Conservation (phyloP, 768 basidiomycete genomes). For the Trametes punicea region DNA sequence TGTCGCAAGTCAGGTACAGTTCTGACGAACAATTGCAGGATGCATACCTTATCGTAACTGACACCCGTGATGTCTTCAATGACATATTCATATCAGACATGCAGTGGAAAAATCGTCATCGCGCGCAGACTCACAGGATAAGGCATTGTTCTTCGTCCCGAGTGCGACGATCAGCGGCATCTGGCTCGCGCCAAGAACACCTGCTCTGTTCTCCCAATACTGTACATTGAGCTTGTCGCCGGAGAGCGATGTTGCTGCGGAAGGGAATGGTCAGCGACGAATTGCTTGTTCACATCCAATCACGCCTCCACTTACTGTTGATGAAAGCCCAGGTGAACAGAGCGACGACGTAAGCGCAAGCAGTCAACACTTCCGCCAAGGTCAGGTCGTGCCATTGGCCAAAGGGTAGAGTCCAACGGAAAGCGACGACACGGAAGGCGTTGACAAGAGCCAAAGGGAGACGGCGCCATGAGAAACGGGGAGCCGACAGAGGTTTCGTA, state of each 20-base stretch:
- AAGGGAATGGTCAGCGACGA: background rate
- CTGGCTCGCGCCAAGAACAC: slow-evolving; percentile 44
- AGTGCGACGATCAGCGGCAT: slow-evolving; percentile 54
- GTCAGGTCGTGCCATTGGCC: slow-evolving; percentile 32
- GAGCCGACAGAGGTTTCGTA: background rate
- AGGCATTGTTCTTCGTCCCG: slow-evolving; percentile 59
- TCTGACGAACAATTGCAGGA: background rate
- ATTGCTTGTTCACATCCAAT: too few species aligned
- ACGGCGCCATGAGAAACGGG: slow-evolving; percentile 18
- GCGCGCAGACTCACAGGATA: slow-evolving; percentile 33
- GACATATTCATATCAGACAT: background rate
- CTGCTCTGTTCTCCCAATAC: slow-evolving; percentile 37
- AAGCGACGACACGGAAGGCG: slow-evolving; percentile 31
- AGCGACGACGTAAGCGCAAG: slow-evolving; percentile 32
- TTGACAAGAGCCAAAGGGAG: slow-evolving; percentile 28
- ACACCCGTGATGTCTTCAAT: slow-evolving; percentile 48
- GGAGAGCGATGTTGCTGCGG: slow-evolving; percentile 26
- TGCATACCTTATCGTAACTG: slow-evolving; percentile 43
- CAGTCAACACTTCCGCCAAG: slow-evolving; percentile 35
- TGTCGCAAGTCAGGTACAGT: background rate
- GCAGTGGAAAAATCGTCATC: background rate
- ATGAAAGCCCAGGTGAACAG: slow-evolving; percentile 29
- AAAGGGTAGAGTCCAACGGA: slow-evolving; percentile 31
- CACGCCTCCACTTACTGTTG: slow-evolving; percentile 21
- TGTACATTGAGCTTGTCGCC: slow-evolving; percentile 22